phyloP scores from a whole-genome alignment of 169 alveolate genomes.

The Miamiensis avidus region DNA sequence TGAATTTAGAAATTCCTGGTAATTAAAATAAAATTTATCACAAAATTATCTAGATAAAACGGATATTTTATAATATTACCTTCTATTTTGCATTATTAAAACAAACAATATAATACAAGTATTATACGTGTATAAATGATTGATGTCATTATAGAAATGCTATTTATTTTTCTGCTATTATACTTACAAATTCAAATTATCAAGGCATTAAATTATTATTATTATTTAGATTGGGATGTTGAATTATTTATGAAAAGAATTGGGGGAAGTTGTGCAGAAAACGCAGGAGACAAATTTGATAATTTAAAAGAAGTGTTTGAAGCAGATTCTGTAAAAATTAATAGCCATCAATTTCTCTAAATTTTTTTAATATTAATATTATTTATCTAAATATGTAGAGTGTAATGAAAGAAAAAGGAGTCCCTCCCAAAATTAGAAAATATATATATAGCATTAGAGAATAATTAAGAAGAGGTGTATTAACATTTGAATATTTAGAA shows the following conservation, averaged over 20 bases:
- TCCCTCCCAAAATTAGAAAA: conserved; percentile 43
- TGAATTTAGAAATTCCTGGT: conserved; percentile 45
- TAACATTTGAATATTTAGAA: conserved; percentile 46
- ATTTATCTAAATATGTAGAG: conserved; percentile 8
- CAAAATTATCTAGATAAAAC: too few relatives aligned
- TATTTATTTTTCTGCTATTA: too few relatives aligned
- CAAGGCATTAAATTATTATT: too few relatives aligned
- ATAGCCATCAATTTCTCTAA: background rate
- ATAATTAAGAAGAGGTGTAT: conserved; percentile 46
- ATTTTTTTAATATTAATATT: background rate
- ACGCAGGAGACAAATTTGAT: conserved; percentile 41
- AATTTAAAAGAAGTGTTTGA: conserved; percentile 36
- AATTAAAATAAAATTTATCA: too few relatives aligned
- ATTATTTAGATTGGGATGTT: conserved; percentile 26
- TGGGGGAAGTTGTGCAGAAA: conserved; percentile 42
- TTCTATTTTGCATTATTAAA: too few relatives aligned
- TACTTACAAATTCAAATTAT: too few relatives aligned
- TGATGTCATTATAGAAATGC: too few relatives aligned
- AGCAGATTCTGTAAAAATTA: conserved; percentile 17
- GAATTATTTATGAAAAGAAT: conserved; percentile 42
- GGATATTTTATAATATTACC: too few relatives aligned
- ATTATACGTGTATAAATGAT: too few relatives aligned
- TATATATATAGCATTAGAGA: conserved; percentile 40
- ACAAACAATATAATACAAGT: too few relatives aligned
- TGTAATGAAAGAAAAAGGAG: conserved; percentile 44